Evolutionary conservation across 2,329 filamentous ascomycete species (phyloP).

Genomic region (Aspergillus tubingensis): DNA sequence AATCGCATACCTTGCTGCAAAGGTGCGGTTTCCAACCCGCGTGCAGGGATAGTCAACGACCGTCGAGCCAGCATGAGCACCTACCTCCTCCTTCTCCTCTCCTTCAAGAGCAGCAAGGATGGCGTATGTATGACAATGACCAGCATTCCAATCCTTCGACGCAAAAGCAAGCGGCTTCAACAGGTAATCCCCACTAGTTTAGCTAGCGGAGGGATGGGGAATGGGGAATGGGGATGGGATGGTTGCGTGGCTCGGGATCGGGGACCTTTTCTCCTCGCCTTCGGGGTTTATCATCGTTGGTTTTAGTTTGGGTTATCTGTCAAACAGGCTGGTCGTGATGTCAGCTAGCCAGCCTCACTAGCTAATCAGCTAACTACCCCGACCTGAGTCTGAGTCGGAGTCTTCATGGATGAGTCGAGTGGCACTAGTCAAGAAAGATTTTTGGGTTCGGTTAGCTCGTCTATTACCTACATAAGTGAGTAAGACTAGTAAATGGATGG

Average conservation of each 20-base stretch:
- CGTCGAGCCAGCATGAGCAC: background rate
- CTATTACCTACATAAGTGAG: too few species aligned
- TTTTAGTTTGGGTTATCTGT: background rate
- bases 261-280: background rate
- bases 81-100: too few species aligned
- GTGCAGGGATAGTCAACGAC: background rate
- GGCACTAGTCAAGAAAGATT: background rate
- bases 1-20: background rate
- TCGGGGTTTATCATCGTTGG: background rate
- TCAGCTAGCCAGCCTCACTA: conserved; percentile 2
- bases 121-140: background rate
- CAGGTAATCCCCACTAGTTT: background rate
- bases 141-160: conserved; percentile 1
- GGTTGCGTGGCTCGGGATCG: background rate
- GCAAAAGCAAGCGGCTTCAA: background rate
- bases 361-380: too few species aligned
- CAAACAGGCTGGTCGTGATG: background rate
- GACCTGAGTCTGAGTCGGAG: background rate
- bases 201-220: background rate
- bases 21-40: background rate
- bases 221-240: too few species aligned
- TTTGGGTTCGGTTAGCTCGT: too few species aligned
- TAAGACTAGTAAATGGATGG: too few species aligned
- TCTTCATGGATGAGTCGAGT: background rate
- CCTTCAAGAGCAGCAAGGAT: background rate